Base-by-base conservation (phyloP, 2,329 filamentous ascomycete species). In the Colletotrichum sp. region DNA sequence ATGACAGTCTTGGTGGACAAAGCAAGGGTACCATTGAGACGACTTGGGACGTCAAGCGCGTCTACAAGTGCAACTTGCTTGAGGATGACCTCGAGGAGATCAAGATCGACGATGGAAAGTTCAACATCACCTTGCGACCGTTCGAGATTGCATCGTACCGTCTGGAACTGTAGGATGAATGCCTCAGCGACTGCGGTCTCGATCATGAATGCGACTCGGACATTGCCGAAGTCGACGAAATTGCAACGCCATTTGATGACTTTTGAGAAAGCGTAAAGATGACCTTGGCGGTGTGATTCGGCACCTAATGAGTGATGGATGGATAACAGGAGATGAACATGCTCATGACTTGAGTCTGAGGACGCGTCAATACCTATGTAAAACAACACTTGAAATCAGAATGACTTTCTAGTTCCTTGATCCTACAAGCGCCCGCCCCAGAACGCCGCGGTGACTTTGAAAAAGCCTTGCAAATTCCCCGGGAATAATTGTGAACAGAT, bases 71-170 rank as follows among this genome's bases (percentile, higher is more conserved):
- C 56, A 98, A 98, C 85, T 83, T 97, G 76, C 86, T 99, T 36
- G 97, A 99, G 83, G 97, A 99, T 83, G 94, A 98, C 80, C 84
- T 92, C 71, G 93, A 95, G 78, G 91, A 92, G 81, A 80, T 95
- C 73, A 83, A 89, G 69, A 76, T 93, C 58, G 80, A 84, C 73
- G 80, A 84, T 76, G 88, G 86, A 76, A 84, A 86, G 79, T 90
- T 95, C 73, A 82, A 88, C 61, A 90, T 97, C 79, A 89, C 90
- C 69, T 82, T 98, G 78, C 89, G 94, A 79, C 91, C 95, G 24
- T 98, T 97, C 84, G 96, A 98, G 87, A 94, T 98, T 74, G 95
- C 93, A 24, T 97, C 95, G 2, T 97, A 91, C 83, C 91, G 94
- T 81, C 85, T 96, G 77, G 85, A 89, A 79, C 79, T 90, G 58